Evolutionary conservation across 257 asterid species (phyloP).

Genomic region (Solanum lycopersicoides): DNA sequence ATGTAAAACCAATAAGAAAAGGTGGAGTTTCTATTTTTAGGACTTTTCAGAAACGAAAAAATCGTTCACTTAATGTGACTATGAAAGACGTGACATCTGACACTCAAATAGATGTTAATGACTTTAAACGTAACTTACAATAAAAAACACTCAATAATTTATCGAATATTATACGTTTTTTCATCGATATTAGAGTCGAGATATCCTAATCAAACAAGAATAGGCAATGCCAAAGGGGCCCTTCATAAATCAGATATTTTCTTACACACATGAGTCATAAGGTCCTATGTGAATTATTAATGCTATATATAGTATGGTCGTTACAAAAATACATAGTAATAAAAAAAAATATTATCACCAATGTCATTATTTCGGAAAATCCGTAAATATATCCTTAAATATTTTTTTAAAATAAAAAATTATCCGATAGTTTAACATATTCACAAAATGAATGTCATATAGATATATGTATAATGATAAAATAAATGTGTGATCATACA

Average conservation of each 20-base stretch:
- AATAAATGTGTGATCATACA: not conserved
- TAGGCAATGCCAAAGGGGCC: not conserved
- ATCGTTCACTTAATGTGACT: too few species aligned
- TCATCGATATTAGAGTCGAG: constrained; percentile 32
- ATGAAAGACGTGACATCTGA: not conserved
- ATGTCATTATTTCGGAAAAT: not conserved
- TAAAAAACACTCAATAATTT: not conserved
- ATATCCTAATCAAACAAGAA: not conserved
- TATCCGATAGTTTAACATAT: not conserved
- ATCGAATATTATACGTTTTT: constrained; percentile 34
- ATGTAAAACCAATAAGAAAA: too few species aligned
- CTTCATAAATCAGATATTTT: not conserved
- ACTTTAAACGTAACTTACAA: not conserved
- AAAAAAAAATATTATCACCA: not conserved
- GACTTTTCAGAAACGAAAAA: too few species aligned
- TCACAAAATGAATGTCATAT: not conserved
- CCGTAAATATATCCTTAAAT: not conserved
- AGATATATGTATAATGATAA: not conserved
- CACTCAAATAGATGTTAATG: not conserved
- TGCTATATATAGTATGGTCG: not conserved
- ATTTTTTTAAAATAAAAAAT: not conserved
- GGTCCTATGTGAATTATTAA: not conserved
- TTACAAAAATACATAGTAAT: not conserved
- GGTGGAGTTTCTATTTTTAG: too few species aligned
- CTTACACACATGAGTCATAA: not conserved